Percentiles rank a stretch among this genome's conserved stretches.
These are phyloP conservation scores for Mortierella sp. DNA, from an alignment of 371 early-diverging fungal species.

Conservation along the genomic window DNA sequence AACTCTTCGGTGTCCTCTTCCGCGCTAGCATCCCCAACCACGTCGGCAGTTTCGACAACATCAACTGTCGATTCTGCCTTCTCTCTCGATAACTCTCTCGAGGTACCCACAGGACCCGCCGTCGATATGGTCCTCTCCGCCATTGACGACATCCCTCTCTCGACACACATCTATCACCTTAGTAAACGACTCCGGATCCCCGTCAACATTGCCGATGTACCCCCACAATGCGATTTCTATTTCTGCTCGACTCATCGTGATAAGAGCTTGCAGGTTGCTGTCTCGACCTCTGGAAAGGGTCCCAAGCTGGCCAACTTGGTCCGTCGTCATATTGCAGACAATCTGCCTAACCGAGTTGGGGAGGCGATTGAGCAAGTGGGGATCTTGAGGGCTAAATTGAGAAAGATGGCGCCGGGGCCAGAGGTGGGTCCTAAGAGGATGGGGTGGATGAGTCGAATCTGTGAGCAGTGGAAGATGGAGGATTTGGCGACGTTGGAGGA, in stretches of 20 bases:
- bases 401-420: slow-evolving; percentile 77
- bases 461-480: slow-evolving; percentile 68
- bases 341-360: slow-evolving; percentile 77
- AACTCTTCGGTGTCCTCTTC: neutral
- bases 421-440: slow-evolving; percentile 80
- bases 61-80: neutral
- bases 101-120: slow-evolving; percentile 28
- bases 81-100: neutral
- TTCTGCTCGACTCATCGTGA: slow-evolving; percentile 92
- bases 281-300: slow-evolving; percentile 92
- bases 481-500: slow-evolving; percentile 67
- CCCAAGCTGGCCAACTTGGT: slow-evolving; percentile 90
- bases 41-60: neutral
- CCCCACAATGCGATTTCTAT: slow-evolving; percentile 92
- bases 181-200: slow-evolving; percentile 82
- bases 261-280: slow-evolving; percentile 88
- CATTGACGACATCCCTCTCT: slow-evolving; percentile 82
- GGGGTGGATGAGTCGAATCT: slow-evolving; percentile 78
- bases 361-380: slow-evolving; percentile 83
- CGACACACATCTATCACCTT: slow-evolving; percentile 76
- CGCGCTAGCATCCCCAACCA: neutral
- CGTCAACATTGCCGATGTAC: slow-evolving; percentile 94
- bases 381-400: slow-evolving; percentile 73
- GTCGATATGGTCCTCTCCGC: slow-evolving; percentile 88
- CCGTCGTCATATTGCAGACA: slow-evolving; percentile 73